Conservation (phyloP, 2,329 filamentous ascomycete species). For the Fusarium sp. region DNA sequence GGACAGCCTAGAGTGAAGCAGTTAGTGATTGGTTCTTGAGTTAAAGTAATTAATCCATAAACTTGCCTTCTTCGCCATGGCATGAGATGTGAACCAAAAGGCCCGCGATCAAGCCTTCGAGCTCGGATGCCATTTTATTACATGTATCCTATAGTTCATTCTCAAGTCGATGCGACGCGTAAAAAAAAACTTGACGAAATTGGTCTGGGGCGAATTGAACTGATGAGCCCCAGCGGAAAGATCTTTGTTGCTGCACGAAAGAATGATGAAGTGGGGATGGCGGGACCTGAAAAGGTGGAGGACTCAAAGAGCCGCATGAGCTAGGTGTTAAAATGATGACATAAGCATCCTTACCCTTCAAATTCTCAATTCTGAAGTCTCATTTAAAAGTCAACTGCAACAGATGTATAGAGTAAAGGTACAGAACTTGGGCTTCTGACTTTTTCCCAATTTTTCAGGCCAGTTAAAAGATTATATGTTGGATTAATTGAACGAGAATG, state of each 20-base stretch:
- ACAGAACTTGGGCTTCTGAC: not conserved
- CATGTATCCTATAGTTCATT: constrained; percentile 39
- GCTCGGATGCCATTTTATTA: constrained; percentile 49
- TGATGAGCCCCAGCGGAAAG: constrained; percentile 31
- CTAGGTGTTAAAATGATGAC: constrained; percentile 21
- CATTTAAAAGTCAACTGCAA: not conserved
- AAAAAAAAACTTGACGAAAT: constrained; percentile 32
- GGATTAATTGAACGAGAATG: too few relatives aligned
- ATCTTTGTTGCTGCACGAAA: constrained; percentile 33
- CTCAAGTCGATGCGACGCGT: constrained; percentile 26
- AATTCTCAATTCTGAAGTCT: not conserved
- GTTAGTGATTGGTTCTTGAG: constrained; percentile 13
- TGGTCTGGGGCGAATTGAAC: constrained; percentile 43
- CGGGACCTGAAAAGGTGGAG: constrained; percentile 21
- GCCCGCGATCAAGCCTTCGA: constrained; percentile 50
- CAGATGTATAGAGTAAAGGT: not conserved
- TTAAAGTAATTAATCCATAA: not conserved
- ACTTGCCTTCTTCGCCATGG: constrained; percentile 51
- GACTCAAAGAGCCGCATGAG: not conserved
- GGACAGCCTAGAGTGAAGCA: constrained; percentile 42
- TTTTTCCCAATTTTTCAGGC: too few relatives aligned
- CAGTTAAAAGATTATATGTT: not conserved
- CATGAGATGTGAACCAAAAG: constrained; percentile 51
- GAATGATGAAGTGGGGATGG: constrained; percentile 35
- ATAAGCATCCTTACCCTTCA: constrained; percentile 18